phyloP scores from a whole-genome alignment of 129 eudicot genomes.

The Gnaphalium uliginosum region DNA sequence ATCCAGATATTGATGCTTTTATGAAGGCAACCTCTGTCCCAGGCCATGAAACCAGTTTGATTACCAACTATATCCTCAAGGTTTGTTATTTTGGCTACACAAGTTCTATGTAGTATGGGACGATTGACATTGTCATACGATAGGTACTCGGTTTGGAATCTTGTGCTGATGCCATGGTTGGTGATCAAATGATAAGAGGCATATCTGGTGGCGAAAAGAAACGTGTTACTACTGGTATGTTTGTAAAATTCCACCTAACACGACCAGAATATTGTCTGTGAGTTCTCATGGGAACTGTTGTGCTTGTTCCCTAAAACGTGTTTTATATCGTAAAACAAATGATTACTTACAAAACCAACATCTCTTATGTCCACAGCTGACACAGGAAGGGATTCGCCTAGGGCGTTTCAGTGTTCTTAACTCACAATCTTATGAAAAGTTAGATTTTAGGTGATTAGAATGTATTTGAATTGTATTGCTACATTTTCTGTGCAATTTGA shows the following conservation, averaged over 20 bases:
- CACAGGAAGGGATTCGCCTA: too few relatives aligned
- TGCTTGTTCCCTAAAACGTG: not conserved
- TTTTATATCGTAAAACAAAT: too few relatives aligned
- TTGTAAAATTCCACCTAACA: not conserved
- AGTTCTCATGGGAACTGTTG: too few relatives aligned
- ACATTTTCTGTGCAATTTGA: not conserved
- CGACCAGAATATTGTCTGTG: too few relatives aligned
- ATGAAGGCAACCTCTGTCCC: constrained; percentile 25
- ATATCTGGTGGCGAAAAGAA: constrained; percentile 43
- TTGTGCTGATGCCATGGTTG: constrained; percentile 36
- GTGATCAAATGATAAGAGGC: constrained; percentile 41
- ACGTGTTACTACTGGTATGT: constrained; percentile 36
- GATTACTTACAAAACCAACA: too few relatives aligned
- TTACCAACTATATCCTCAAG: constrained; percentile 31
- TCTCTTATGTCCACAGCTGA: too few relatives aligned
- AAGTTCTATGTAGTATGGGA: not conserved
- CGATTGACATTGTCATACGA: not conserved
- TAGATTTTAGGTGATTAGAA: not conserved
- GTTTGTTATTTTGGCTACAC: constrained; percentile 7
- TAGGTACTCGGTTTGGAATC: constrained; percentile 37
- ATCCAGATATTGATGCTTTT: constrained; percentile 33
- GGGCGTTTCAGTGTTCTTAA: too few relatives aligned
- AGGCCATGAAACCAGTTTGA: constrained; percentile 19
- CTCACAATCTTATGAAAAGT: not conserved
- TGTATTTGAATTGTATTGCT: not conserved